These are phyloP conservation scores for Lycium barbarum DNA, from an alignment of 257 asterid genomes.

Conservation along the genomic window DNA sequence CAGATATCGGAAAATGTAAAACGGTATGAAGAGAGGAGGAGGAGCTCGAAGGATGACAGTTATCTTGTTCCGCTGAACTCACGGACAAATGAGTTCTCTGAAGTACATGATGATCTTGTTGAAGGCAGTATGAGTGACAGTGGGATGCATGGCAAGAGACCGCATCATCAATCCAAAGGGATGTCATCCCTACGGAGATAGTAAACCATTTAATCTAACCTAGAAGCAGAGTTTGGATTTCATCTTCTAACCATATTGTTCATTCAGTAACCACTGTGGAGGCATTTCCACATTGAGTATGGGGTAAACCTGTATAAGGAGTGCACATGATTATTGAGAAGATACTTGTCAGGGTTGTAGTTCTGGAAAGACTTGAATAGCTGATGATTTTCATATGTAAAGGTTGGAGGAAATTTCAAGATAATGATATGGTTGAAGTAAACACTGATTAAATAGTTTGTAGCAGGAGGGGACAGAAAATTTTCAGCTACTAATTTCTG, in stretches of 20 bases:
- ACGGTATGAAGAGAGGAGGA: constrained; percentile 64
- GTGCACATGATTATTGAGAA: constrained; percentile 12
- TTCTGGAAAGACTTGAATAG: constrained; percentile 19
- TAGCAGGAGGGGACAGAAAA: neutral
- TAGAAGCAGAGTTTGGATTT: constrained; percentile 2
- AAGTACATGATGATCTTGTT: constrained; percentile 60
- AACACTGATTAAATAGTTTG: neutral
- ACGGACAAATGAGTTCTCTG: constrained; percentile 68
- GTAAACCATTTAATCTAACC: constrained; percentile 48
- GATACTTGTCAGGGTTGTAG: neutral
- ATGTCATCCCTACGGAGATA: constrained; percentile 49
- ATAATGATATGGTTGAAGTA: neutral
- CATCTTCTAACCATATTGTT: constrained; percentile 22
- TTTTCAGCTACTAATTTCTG: neutral
- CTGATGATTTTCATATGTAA: constrained; percentile 23
- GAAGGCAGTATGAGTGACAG: constrained; percentile 88
- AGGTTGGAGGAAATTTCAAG: constrained; percentile 2
- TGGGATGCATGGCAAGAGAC: constrained; percentile 59
- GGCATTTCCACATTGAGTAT: constrained; percentile 7
- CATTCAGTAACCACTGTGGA: constrained; percentile 21
- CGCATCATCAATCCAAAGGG: constrained; percentile 48
- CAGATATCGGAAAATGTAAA: constrained; percentile 93
- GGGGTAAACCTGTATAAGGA: constrained; percentile 3
- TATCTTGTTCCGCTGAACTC: constrained; percentile 79
- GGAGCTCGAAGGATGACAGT: constrained; percentile 81